Evolutionary conservation across 2,329 filamentous ascomycete species (phyloP), one percentile per base, ranked within the genome.

Genomic region (Botrytis galanthina): DNA sequence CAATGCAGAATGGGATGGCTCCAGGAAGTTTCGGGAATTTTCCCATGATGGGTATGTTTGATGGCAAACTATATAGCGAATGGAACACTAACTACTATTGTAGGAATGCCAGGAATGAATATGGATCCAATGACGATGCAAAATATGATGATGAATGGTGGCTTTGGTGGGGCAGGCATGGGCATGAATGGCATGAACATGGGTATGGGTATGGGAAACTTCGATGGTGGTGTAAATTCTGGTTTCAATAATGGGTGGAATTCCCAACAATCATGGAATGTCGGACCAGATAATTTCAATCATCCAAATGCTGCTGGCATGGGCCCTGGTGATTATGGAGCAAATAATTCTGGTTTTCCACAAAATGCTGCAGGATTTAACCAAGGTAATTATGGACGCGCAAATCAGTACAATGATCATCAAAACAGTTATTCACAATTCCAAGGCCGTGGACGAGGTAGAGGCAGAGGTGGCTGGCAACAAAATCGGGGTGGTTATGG

Each of bases 241-340:
- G 88, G 89, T 83, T 88, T 90, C 87, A 91, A 91, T 88, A 89
- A 91, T 89, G 91, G 90, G 86, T 93, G 91, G 91, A 92, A 91
- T 87, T 88, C 88, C 86, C 91, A 92, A 85, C 91, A 93, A 86
- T 90, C 91, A 87, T 94, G 91, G 92, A 92, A 91, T 91, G 89
- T 90, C 87, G 79, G 90, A 87, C 91, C 92, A 91, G 91, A 93
- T 93, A 94, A 93, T 92, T 93, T 90, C 91, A 94, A 90, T 90
- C 87, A 90, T 90, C 88, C 90, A 92, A 93, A 90, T 92, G 89
- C 85, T 92, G 88, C 85, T 81, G 90, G 90, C 87, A 93, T 93
- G 89, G 90, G 90, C 85, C 87, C 87, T 87, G 90, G 91, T 92
- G 91, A 93, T 85, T 93, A 89, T 90, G 91, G 91, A 85, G 88